These are phyloP conservation scores for Cutaneotrichosporon dermatis DNA, from an alignment of 1,284 basidiomycete genomes.

Conservation along the genomic window DNA sequence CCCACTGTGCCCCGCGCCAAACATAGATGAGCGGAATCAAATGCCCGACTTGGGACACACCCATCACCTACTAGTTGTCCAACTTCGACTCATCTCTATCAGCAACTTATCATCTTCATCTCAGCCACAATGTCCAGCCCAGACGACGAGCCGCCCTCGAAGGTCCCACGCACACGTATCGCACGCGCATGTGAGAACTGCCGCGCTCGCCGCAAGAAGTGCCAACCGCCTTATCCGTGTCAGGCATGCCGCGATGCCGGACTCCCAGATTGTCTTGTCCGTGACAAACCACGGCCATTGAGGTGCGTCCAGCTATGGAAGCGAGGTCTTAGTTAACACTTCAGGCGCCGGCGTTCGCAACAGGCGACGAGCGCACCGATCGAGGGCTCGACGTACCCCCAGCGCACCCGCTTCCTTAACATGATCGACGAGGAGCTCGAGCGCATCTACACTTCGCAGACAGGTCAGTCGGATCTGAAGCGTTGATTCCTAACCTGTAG, in stretches of 20 bases:
- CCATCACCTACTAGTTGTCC: too few species aligned
- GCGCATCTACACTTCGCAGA: constrained; percentile 9
- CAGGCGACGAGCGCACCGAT: constrained; percentile 11
- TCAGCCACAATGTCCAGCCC: constrained; percentile 1
- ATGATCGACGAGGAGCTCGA: constrained; percentile 14
- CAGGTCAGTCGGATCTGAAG: not conserved
- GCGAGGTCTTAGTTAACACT: not conserved
- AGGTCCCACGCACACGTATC: constrained; percentile 11
- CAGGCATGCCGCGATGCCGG: constrained; percentile 16
- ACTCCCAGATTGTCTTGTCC: constrained; percentile 12
- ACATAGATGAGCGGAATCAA: too few species aligned
- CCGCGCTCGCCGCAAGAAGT: constrained; percentile 14
- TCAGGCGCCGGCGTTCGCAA: constrained; percentile 15
- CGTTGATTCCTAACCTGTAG: not conserved
- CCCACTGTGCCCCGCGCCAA: too few species aligned
- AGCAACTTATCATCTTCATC: not conserved
- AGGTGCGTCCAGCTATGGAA: not conserved
- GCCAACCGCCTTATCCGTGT: constrained; percentile 17
- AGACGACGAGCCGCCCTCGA: constrained; percentile 3
- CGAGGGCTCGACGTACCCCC: constrained; percentile 19
- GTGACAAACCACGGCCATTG: constrained; percentile 10
- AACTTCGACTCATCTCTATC: not conserved
- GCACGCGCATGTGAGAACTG: constrained; percentile 18
- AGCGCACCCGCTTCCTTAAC: constrained; percentile 10
- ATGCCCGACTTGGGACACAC: too few species aligned